Evolutionary conservation across 2,329 filamentous ascomycete genomes (phyloP).

Genomic region (Diplodia sapinea): DNA sequence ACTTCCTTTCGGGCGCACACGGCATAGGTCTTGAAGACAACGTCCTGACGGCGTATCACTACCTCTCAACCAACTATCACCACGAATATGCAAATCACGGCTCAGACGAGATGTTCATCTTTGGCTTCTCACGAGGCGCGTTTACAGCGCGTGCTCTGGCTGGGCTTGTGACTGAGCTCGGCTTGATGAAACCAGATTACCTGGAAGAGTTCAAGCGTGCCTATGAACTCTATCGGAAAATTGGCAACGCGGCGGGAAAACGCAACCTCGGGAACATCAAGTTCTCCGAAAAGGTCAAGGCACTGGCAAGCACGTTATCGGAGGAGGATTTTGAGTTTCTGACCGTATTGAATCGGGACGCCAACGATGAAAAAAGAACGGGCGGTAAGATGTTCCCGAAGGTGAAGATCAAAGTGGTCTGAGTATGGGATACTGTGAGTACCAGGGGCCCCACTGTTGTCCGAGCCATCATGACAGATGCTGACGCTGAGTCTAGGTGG

Average conservation of each 20-base stretch:
- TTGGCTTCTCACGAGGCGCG: constrained; percentile 55
- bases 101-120: constrained; percentile 52
- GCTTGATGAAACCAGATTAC: constrained; percentile 54
- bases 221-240: constrained; percentile 40
- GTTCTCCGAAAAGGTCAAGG: constrained; percentile 10
- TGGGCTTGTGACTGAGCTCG: constrained; percentile 54
- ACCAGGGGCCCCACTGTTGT: too few species aligned
- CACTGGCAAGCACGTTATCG: neutral
- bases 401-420: constrained; percentile 51
- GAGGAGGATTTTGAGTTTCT: too few species aligned
- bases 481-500: constrained; percentile 39
- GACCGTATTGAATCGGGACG: too few species aligned
- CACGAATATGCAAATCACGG: too few species aligned
- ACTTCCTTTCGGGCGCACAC: too few species aligned
- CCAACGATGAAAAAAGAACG: neutral
- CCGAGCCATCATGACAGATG: neutral
- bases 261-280: neutral
- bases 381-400: constrained; percentile 2
- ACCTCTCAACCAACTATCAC: constrained; percentile 59
- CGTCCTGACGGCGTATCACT: constrained; percentile 57
- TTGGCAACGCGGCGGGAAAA: neutral
- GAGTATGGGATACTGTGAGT: constrained; percentile 54
- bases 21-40: constrained; percentile 44
- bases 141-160: constrained; percentile 50
- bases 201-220: constrained; percentile 54